Conservation (phyloP, 225 moss, liverwort and hornwort species). For the Climacium dendroides region DNA sequence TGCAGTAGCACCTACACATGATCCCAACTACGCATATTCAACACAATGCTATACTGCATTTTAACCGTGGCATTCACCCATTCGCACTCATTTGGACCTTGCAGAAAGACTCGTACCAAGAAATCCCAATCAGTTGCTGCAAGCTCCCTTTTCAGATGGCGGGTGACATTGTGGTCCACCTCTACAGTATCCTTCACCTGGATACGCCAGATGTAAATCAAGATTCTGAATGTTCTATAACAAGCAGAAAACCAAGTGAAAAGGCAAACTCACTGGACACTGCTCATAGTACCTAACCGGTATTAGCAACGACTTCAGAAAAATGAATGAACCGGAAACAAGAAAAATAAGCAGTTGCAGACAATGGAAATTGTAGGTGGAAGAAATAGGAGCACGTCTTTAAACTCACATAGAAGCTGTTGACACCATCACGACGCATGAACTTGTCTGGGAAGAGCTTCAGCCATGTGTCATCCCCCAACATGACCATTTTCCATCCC, state of each 20-base stretch:
- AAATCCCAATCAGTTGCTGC: conserved; percentile 66
- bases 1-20: background rate
- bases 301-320: background rate
- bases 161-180: conserved; percentile 78
- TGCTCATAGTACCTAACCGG: background rate
- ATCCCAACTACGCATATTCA: background rate
- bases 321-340: background rate
- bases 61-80: background rate
- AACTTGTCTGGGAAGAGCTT: conserved; percentile 72
- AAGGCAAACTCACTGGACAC: background rate
- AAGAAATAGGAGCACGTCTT: background rate
- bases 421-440: conserved; percentile 70
- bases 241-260: background rate
- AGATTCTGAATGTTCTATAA: background rate
- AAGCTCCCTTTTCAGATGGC: conserved; percentile 67
- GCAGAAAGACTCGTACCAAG: conserved; percentile 33
- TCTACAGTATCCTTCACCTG: conserved; percentile 83
- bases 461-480: conserved; percentile 93
- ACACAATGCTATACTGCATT: background rate
- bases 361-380: background rate
- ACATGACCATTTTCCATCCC: conserved; percentile 87
- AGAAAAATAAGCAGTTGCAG: background rate
- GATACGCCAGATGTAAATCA: background rate
- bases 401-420: conserved; percentile 74
- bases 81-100: background rate